Base-by-base conservation (phyloP, 2,329 filamentous ascomycete genomes). In the Kalmusia sp. region DNA sequence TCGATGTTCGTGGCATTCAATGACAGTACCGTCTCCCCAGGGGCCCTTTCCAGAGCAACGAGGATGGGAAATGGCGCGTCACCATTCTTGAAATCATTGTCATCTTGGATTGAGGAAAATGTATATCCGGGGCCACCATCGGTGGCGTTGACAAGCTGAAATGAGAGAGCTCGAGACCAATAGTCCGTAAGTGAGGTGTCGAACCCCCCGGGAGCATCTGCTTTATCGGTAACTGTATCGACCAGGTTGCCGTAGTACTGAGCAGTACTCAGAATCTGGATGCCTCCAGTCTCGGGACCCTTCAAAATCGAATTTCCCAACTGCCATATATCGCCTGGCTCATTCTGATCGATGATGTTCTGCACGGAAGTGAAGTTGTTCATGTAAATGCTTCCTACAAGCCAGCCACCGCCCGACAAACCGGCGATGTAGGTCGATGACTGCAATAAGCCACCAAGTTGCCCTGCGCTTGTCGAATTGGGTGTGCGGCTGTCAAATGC, bases 111-210 rank as follows among this genome's bases (percentile, higher is more conserved):
- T 3, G 91, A 95, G 3, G 91, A 96, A 78, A 88, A 96, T 3
- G 92, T 96, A 67, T 89, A 92, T 12, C 79, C 81, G 51, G 45
- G 19, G 0, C 91, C 92, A 33, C 92, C 93, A 55, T 90, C 76
- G 1, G 81, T 82, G 5, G 85, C 89, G 68, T 93, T 90, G 69
- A 96, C 84, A 41, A 96, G 83, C 76, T 96, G 92, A 75, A 89
- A 96, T 1, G 88, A 88, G n/a, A 96, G 81, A 40, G 90, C 90
- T 52, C 92, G 88, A 24, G 90, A 91, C 80, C 92, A 96, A 73
- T 92, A 92, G 77, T 97, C 93, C 0, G 93, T 96, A 52, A 96
- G 81, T 7, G 90, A 89, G 3, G 84, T 84, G 21, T 74, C 69
- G 73, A 83, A 93, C 1, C 51, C 31, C 67, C 82, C 93, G 0